Conservation (phyloP, 2,329 filamentous ascomycete genomes). For the Pestalotiopsis sp. region DNA sequence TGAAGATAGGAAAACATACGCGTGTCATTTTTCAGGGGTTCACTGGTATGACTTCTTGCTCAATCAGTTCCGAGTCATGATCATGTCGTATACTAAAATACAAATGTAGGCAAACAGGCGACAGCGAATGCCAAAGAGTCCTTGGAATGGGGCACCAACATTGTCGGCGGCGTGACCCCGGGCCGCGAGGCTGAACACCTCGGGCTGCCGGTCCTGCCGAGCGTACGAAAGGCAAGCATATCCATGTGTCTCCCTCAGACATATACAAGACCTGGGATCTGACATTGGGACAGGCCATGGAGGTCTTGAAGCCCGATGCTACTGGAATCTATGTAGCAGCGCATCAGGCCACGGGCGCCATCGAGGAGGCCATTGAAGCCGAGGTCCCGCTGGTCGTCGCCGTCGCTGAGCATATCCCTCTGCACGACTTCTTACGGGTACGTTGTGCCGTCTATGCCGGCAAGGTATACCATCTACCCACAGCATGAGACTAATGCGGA, state of each 20-base stretch:
- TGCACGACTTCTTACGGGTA: conserved; percentile 73
- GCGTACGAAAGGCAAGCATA: conserved; percentile 57
- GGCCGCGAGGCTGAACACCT: conserved; percentile 72
- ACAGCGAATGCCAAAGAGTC: conserved; percentile 79
- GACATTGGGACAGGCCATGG: conserved; percentile 56
- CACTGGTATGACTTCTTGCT: conserved; percentile 31
- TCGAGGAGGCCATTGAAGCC: conserved; percentile 78
- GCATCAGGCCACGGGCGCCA: conserved; percentile 71
- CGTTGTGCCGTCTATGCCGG: background rate
- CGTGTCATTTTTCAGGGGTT: conserved; percentile 46
- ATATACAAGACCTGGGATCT: background rate
- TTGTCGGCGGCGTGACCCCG: conserved; percentile 78
- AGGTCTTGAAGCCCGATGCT: conserved; percentile 72
- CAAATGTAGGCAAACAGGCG: conserved; percentile 42
- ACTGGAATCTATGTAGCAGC: conserved; percentile 81
- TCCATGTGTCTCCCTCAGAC: background rate
- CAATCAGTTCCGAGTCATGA: too few species aligned
- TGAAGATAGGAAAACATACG: conserved; percentile 42
- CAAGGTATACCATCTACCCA: background rate
- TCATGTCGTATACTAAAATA: background rate
- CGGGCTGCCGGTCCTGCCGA: conserved; percentile 71
- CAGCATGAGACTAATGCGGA: background rate
- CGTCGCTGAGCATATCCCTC: conserved; percentile 75
- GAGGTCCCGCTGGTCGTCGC: conserved; percentile 76
- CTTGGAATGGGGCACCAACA: conserved; percentile 76